Evolutionary conservation across 208 protist genomes (phyloP).

Genomic region (Acanthamoeba quina): DNA sequence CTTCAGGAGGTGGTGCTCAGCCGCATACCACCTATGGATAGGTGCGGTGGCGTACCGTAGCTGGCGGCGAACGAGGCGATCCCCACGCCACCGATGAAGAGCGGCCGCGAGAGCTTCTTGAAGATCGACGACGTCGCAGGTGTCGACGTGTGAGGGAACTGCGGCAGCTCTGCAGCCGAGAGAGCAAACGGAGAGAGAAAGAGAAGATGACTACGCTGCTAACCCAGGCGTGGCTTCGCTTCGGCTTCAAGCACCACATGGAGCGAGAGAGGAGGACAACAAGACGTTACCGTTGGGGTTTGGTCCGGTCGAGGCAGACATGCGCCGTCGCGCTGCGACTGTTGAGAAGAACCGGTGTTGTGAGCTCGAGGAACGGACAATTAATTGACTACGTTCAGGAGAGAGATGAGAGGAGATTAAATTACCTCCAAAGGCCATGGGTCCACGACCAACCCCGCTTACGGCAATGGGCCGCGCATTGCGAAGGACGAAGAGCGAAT

Average conservation of each 20-base stretch:
- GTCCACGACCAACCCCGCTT: not conserved
- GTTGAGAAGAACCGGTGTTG: not conserved
- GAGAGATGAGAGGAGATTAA: not conserved
- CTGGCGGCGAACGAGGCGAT: slow-evolving; percentile 36
- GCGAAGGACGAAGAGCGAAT: slow-evolving; percentile 6
- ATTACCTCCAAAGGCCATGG: not conserved
- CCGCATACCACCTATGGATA: too few relatives aligned
- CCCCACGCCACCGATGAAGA: slow-evolving; percentile 31
- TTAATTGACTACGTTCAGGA: too few relatives aligned
- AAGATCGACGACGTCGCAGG: not conserved
- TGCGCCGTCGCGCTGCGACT: not conserved
- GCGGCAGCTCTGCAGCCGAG: not conserved
- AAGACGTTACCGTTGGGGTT: not conserved
- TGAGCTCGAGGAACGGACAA: not conserved
- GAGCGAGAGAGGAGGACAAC: not conserved
- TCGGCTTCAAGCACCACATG: too few relatives aligned
- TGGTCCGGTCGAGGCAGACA: not conserved
- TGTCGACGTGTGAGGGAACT: not conserved
- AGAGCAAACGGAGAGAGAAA: too few relatives aligned
- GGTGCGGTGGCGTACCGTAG: not conserved
- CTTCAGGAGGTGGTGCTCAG: too few relatives aligned
- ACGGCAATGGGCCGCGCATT: slow-evolving; percentile 11
- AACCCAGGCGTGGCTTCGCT: too few relatives aligned
- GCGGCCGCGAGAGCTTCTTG: slow-evolving; percentile 10
- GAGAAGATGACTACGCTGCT: too few relatives aligned